Conservation (phyloP, 164 flowering plant genomes). For the Annona cherimola region DNA sequence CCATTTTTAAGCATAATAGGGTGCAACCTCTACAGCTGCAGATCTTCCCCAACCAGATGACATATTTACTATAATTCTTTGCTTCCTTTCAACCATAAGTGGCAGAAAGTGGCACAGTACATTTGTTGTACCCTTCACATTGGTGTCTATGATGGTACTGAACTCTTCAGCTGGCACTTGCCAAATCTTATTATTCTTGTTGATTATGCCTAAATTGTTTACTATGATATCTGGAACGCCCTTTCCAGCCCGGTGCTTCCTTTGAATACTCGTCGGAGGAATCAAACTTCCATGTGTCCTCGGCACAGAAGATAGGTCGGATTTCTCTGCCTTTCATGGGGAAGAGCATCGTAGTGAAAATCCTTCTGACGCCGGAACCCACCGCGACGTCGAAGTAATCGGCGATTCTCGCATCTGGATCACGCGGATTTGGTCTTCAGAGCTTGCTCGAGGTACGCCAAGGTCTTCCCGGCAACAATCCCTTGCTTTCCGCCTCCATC, state of each 20-base stretch:
- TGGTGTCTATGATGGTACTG: constrained; percentile 80
- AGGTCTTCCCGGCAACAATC: constrained; percentile 68
- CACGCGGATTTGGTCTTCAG: constrained; percentile 59
- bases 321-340: constrained; percentile 31
- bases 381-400: constrained; percentile 91
- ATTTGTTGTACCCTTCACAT: constrained; percentile 77
- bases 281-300: constrained; percentile 75
- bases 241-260: constrained; percentile 41
- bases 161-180: constrained; percentile 86
- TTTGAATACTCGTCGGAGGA: too few relatives aligned
- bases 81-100: constrained; percentile 62
- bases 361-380: constrained; percentile 85
- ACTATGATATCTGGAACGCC: constrained; percentile 57
- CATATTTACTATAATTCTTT: constrained; percentile 79
- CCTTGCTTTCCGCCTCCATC: constrained; percentile 90
- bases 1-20: constrained; percentile 99
- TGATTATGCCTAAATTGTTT: constrained; percentile 91
- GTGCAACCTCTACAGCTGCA: constrained; percentile 97
- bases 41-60: constrained; percentile 99
- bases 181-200: constrained; percentile 79
- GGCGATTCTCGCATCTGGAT: constrained; percentile 79
- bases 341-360: constrained; percentile 89
- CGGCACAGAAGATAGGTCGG: constrained; percentile 66
- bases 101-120: constrained; percentile 87
- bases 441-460: constrained; percentile 69